These are phyloP conservation scores for Fusarium sp. DNA, from an alignment of 2,329 filamentous ascomycete species.

Conservation along the genomic window DNA sequence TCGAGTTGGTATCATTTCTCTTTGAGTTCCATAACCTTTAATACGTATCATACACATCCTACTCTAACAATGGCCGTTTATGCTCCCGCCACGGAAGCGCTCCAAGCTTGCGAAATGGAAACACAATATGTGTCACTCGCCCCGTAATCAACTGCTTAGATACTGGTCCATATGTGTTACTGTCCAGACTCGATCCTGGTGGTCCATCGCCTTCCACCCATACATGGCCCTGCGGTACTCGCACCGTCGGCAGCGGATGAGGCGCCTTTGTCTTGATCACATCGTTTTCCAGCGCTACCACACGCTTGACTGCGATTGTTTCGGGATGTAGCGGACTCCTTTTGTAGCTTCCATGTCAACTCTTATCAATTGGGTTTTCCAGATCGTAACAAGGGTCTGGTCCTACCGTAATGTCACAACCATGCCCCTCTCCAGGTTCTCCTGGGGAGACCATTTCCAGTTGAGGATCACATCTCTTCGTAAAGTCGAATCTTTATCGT, in stretches of 20 bases:
- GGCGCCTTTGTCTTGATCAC: constrained; percentile 74
- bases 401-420: constrained; percentile 78
- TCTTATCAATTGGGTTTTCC: constrained; percentile 1
- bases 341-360: constrained; percentile 17
- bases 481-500: constrained; percentile 70
- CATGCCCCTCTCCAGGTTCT: constrained; percentile 76
- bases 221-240: constrained; percentile 85
- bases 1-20: not conserved
- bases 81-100: constrained; percentile 70
- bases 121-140: constrained; percentile 78
- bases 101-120: constrained; percentile 73
- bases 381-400: not conserved
- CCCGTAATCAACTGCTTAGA: constrained; percentile 81
- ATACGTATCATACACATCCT: constrained; percentile 7
- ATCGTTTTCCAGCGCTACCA: constrained; percentile 86
- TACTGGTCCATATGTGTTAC: constrained; percentile 90
- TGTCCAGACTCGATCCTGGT: constrained; percentile 79
- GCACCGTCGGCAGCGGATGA: constrained; percentile 67
- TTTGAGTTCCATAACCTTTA: not conserved
- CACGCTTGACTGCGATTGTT: constrained; percentile 80
- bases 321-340: constrained; percentile 81
- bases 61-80: constrained; percentile 47
- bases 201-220: constrained; percentile 95
- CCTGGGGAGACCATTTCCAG: constrained; percentile 69
- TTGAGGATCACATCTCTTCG: constrained; percentile 69